phyloP scores from a whole-genome alignment of 2,329 filamentous ascomycete species.

The Aureobasidium subglaciale region DNA sequence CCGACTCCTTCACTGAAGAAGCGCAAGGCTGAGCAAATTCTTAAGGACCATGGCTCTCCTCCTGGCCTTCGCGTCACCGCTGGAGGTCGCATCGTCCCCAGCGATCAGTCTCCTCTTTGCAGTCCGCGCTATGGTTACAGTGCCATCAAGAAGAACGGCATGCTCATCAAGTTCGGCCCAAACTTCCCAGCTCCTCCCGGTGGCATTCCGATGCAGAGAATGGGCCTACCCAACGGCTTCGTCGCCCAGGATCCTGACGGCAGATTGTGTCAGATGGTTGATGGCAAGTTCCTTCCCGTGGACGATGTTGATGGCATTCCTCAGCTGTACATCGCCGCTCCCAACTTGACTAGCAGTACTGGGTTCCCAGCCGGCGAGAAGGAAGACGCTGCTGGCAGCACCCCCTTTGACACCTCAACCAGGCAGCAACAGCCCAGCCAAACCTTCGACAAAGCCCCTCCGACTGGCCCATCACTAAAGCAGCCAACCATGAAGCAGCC shows the following conservation, averaged over 20 bases:
- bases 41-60: conserved; percentile 46
- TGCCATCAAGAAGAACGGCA: conserved; percentile 31
- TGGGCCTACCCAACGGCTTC: conserved; percentile 26
- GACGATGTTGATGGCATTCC: conserved; percentile 27
- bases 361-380: conserved; percentile 16
- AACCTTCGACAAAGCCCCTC: not conserved
- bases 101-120: conserved; percentile 34
- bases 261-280: conserved; percentile 31
- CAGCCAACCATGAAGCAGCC: conserved; percentile 15
- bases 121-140: conserved; percentile 34
- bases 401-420: conserved; percentile 11
- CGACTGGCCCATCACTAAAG: conserved; percentile 5
- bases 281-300: conserved; percentile 30
- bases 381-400: conserved; percentile 17
- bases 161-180: conserved; percentile 32
- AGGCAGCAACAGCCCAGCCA: conserved; percentile 1
- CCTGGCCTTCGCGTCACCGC: conserved; percentile 45
- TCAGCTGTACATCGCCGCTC: conserved; percentile 30
- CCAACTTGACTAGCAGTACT: conserved; percentile 26
- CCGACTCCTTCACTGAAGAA: conserved; percentile 45
- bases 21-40: conserved; percentile 42
- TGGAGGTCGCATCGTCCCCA: conserved; percentile 47
- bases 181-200: conserved; percentile 26
- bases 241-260: conserved; percentile 31
- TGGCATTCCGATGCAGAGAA: conserved; percentile 24